Conservation (phyloP, 2,329 filamentous ascomycete species). For the Coniochaeta hoffmannii region DNA sequence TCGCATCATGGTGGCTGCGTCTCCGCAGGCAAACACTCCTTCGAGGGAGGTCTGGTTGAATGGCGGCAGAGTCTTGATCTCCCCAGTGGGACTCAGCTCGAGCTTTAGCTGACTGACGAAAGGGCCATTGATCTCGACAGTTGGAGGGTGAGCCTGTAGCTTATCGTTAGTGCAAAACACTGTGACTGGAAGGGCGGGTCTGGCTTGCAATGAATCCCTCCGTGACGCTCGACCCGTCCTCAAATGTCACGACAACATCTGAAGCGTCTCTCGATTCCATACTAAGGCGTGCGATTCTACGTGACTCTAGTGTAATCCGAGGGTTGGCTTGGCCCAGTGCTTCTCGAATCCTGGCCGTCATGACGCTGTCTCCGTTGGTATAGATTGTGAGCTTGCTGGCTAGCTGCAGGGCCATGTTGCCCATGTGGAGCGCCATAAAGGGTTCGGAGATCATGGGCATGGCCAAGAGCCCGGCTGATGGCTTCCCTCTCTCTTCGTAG, state of each 20-base stretch:
- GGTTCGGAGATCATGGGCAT: conserved; percentile 24
- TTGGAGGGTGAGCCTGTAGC: neutral
- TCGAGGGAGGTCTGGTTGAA: conserved; percentile 41
- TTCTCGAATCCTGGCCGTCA: conserved; percentile 21
- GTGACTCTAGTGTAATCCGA: conserved; percentile 7
- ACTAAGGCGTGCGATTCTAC: conserved; percentile 20
- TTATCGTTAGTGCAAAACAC: conserved; percentile 27
- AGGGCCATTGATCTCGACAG: conserved; percentile 27
- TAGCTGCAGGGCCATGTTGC: conserved; percentile 35
- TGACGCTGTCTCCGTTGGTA: conserved; percentile 34
- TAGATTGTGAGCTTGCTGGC: conserved; percentile 39
- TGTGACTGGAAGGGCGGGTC: neutral
- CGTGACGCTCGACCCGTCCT: conserved; percentile 25
- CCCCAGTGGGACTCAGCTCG: conserved; percentile 30
- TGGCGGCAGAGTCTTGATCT: conserved; percentile 33
- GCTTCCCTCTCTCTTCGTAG: conserved; percentile 44
- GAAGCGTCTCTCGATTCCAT: conserved; percentile 18
- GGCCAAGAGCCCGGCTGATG: conserved; percentile 38
- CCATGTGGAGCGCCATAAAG: conserved; percentile 28
- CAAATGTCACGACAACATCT: conserved; percentile 28
- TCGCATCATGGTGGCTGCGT: conserved; percentile 29
- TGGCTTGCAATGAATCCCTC: conserved; percentile 30
- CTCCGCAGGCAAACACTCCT: conserved; percentile 47
- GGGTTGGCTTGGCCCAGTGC: conserved; percentile 14
- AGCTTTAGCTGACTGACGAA: conserved; percentile 37